phyloP scores from a whole-genome alignment of 2,329 filamentous ascomycete species.

The Epichloe gansuensis region DNA sequence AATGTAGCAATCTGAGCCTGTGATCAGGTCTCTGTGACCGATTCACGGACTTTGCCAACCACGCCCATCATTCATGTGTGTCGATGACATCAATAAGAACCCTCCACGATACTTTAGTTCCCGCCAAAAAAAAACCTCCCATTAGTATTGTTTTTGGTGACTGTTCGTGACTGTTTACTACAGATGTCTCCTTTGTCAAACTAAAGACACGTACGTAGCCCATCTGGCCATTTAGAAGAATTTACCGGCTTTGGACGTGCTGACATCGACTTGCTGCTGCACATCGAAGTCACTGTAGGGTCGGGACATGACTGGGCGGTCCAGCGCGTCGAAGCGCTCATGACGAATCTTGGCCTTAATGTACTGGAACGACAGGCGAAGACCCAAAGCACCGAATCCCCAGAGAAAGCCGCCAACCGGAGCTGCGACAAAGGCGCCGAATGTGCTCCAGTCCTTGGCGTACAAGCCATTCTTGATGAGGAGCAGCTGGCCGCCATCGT shows the following conservation, averaged over 20 bases:
- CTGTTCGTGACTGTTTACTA: too few relatives aligned
- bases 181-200: too few relatives aligned
- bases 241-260: conserved; percentile 32
- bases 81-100: too few relatives aligned
- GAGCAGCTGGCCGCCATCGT: conserved; percentile 52
- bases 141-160: too few relatives aligned
- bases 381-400: conserved; percentile 48
- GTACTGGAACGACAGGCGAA: conserved; percentile 49
- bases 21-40: background rate
- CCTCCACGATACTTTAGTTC: too few relatives aligned
- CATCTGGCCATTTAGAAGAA: conserved; percentile 32
- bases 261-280: conserved; percentile 18
- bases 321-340: conserved; percentile 52
- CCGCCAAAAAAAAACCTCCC: too few relatives aligned
- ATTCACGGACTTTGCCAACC: too few relatives aligned
- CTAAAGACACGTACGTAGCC: too few relatives aligned
- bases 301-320: conserved; percentile 31
- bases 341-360: conserved; percentile 43
- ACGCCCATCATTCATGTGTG: too few relatives aligned
- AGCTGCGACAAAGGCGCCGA: conserved; percentile 71
- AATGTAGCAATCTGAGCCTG: background rate
- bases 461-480: conserved; percentile 64
- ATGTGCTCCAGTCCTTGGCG: conserved; percentile 65
- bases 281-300: conserved; percentile 8
- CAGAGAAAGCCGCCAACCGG: conserved; percentile 64